Base-by-base conservation (phyloP, 176 grass and related monocot species). In the Eragrostis curvula region DNA sequence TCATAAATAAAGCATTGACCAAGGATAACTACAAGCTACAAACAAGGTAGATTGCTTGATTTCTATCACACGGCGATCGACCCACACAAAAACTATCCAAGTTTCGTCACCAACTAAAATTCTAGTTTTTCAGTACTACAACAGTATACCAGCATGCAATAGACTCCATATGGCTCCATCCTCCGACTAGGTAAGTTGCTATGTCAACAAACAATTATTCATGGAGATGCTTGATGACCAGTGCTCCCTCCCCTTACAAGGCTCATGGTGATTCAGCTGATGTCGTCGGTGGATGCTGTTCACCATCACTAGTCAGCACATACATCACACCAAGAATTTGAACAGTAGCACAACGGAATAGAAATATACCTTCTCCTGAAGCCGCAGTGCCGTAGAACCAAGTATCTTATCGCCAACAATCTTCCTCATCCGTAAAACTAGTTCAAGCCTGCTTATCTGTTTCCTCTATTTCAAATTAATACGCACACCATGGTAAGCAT, bases 351-450 rank as follows among this genome's bases (percentile, higher is more conserved):
- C 5, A 74, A 42, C 8, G 24, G 6, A 70, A 48, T 21, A 11
- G 23, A 41, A 75, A 70, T 12, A 57, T 76, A 93, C 93, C 93
- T 93, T 89, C 49, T 89, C 84, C 40, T 97, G 88, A 60, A 93
- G 88, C 51, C 83, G 86, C 88, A 78, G 10, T 67, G 91, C 86
- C 28, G 86, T 91, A n/a, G 91, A 91, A 85, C 87, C 74, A 75
- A 97, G 71, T 42, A 97, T 59, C 76, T 89, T 89, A 73, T 97
- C 91, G 24, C 91, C 91, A 44, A 93, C 61, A 63, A 93, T 88
- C 36, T 89, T 84, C 82, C 86, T 91, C 70, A 93, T 67, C 36
- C 59, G 55, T 67, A 79, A 67, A 66, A 93, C 81, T 14, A 97
- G 45, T 50, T 97, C 88, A 30, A 73, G n/a, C 79, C 88, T 86